A percentile compares a stretch with the other conserved stretches of the same genome.
These are phyloP conservation scores for Aspergillus sp. DNA, from an alignment of 2,329 filamentous ascomycete genomes.

Conservation along the genomic window DNA sequence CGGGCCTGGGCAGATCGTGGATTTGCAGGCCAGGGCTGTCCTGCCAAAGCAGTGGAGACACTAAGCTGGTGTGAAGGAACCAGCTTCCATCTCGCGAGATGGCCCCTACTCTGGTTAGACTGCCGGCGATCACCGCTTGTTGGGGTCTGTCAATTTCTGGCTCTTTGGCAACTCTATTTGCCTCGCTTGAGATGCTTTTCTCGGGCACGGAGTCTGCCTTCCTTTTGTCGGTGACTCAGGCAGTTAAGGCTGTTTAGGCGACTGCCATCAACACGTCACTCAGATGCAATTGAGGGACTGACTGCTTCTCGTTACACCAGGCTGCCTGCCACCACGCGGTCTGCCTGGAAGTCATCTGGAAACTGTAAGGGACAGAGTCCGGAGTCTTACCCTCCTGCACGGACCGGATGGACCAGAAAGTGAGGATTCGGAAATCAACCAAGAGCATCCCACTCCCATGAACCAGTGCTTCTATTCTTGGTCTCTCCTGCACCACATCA, in stretches of 20 bases:
- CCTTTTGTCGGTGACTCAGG: too few species aligned
- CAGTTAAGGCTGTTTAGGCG: too few species aligned
- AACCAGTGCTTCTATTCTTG: neutral
- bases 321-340: conserved; percentile 1
- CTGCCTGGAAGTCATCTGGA: neutral
- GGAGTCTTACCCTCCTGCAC: too few species aligned
- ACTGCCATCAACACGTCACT: neutral
- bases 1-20: conserved; percentile 2
- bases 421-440: too few species aligned
- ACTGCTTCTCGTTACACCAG: neutral
- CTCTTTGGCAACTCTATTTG: neutral
- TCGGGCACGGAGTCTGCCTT: neutral
- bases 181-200: neutral
- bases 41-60: neutral
- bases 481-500: neutral
- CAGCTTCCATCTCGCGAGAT: conserved; percentile 14
- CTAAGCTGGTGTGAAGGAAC: neutral
- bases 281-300: neutral
- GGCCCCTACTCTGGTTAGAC: conserved; percentile 9
- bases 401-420: too few species aligned
- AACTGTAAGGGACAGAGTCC: neutral
- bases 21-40: too few species aligned
- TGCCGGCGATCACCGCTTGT: conserved; percentile 5
- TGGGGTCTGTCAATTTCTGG: conserved; percentile 2
- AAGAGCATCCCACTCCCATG: neutral